Conservation (phyloP, 108 stramenopile genomes). For the Hondaea fermentalgiana region DNA sequence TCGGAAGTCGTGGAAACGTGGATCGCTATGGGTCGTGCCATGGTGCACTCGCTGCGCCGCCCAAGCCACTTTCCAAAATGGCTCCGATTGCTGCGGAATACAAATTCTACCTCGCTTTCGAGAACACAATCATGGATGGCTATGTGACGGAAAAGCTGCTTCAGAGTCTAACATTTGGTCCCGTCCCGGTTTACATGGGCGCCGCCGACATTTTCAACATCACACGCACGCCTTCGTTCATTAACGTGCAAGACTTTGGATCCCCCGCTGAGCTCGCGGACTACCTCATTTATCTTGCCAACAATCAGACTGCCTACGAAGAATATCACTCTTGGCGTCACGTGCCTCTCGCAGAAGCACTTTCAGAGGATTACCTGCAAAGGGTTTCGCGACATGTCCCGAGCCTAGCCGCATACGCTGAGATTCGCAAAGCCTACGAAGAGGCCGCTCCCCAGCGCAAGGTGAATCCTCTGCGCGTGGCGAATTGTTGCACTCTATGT, state of each 20-base stretch:
- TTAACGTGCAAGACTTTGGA: background rate
- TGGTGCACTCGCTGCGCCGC: background rate
- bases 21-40: background rate
- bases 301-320: background rate
- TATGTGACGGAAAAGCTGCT: background rate
- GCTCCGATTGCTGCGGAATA: background rate
- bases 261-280: background rate
- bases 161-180: background rate
- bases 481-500: background rate
- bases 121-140: background rate
- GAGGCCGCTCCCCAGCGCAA: background rate
- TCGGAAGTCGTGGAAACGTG: background rate
- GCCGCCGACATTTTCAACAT: background rate
- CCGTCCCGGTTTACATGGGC: background rate
- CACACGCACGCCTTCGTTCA: background rate
- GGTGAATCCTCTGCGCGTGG: background rate
- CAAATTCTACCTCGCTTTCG: conserved; percentile 15
- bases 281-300: background rate
- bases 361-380: background rate
- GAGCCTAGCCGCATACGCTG: background rate
- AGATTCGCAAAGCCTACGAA: background rate
- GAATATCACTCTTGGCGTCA: background rate
- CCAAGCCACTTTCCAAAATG: background rate
- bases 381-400: background rate
- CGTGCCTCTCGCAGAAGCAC: background rate